Percentiles rank a stretch among this genome's conserved stretches.
phyloP scores from a whole-genome alignment of 257 asterid genomes.

The Solanum ossicruentum region DNA sequence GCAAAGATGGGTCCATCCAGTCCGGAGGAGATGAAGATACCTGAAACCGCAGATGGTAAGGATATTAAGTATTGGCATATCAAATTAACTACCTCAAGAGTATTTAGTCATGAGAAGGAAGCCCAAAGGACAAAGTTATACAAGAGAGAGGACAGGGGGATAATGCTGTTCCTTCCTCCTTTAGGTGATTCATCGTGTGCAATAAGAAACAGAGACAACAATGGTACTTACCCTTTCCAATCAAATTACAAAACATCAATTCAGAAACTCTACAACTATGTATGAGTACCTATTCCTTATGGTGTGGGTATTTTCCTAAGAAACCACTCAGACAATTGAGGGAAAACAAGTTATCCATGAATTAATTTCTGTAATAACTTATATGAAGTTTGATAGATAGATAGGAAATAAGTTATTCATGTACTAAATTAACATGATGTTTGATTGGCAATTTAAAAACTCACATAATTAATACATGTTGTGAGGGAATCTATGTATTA shows the following conservation, averaged over 20 bases:
- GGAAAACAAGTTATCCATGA: not conserved
- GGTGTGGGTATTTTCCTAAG: not conserved
- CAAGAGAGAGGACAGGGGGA: not conserved
- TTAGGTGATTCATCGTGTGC: not conserved
- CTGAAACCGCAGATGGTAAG: slow-evolving; percentile 34
- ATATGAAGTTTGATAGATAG: not conserved
- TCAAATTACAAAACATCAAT: not conserved
- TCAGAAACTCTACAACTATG: not conserved
- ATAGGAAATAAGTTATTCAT: not conserved
- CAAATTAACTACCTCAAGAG: not conserved
- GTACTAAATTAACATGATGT: not conserved
- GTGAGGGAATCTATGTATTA: not conserved
- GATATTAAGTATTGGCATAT: not conserved
- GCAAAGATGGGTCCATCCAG: slow-evolving; percentile 77
- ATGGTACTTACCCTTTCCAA: not conserved
- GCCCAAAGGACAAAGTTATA: not conserved
- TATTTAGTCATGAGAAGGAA: not conserved
- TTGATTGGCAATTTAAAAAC: not conserved
- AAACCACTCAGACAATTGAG: not conserved
- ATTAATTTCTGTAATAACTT: not conserved
- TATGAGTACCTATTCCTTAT: not conserved
- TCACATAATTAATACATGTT: not conserved
- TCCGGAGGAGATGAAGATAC: slow-evolving; percentile 53
- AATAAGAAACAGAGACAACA: not conserved
- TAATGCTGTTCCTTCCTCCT: not conserved